A percentile compares a stretch with the other conserved stretches of the same genome.
These are phyloP conservation scores for Aechmea fasciata DNA, from an alignment of 176 grass and related monocot genomes.

Conservation along the genomic window DNA sequence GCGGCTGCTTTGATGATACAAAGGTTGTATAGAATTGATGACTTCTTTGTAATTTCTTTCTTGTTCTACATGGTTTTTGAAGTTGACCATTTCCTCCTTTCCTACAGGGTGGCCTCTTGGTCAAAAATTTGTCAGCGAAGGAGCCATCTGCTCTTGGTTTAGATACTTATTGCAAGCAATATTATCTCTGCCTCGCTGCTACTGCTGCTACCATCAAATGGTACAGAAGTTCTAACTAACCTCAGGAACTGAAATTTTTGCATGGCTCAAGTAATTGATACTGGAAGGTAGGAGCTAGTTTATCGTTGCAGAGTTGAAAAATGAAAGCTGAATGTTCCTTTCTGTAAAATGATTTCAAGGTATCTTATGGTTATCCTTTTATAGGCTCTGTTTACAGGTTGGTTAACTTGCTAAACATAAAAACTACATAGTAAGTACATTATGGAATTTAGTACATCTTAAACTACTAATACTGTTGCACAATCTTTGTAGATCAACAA, in stretches of 20 bases:
- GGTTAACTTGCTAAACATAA: too few relatives aligned
- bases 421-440: background rate
- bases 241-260: background rate
- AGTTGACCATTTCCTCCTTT: conserved; percentile 1
- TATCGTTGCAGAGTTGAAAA: background rate
- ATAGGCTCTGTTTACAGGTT: too few relatives aligned
- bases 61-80: background rate
- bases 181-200: conserved; percentile 90
- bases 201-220: conserved; percentile 82
- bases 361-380: background rate
- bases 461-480: background rate
- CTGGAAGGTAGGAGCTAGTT: background rate
- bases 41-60: conserved; percentile 1
- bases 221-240: conserved; percentile 20
- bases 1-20: conserved; percentile 86
- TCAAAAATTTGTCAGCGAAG: conserved; percentile 83
- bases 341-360: background rate
- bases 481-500: background rate
- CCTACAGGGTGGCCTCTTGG: conserved; percentile 55
- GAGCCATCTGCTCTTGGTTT: conserved; percentile 86
- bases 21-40: conserved; percentile 37
- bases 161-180: conserved; percentile 82
- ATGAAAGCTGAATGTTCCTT: background rate
- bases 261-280: background rate
- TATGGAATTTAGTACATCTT: background rate